Evolutionary conservation across 164 flowering plant genomes (phyloP).

Genomic region (Litsea cubeba): DNA sequence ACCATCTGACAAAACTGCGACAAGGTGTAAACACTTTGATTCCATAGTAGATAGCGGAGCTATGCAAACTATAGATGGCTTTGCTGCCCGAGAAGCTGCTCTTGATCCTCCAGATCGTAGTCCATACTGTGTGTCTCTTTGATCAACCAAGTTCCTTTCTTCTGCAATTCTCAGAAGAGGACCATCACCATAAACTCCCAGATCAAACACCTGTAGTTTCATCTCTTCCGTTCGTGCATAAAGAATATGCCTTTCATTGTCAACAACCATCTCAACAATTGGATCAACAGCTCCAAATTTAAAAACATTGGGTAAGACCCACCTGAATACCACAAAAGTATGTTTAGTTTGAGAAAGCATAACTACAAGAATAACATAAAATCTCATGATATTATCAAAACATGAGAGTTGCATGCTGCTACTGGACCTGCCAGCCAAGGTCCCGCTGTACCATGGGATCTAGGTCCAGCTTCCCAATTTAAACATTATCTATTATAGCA

Average conservation of each 20-base stretch:
- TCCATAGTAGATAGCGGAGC: slow-evolving; percentile 82
- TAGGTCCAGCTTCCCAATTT: too few relatives aligned
- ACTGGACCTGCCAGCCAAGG: not conserved
- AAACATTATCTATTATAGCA: too few relatives aligned
- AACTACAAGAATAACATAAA: slow-evolving; percentile 1
- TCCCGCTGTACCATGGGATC: too few relatives aligned
- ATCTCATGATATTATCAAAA: not conserved
- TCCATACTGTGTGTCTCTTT: slow-evolving; percentile 57
- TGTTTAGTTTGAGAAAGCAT: not conserved
- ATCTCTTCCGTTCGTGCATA: slow-evolving; percentile 93
- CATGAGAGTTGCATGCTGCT: not conserved
- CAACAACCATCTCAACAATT: slow-evolving; percentile 86
- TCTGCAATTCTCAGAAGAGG: slow-evolving; percentile 83
- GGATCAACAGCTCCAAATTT: slow-evolving; percentile 94
- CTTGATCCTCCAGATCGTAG: slow-evolving; percentile 59
- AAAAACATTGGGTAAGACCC: slow-evolving; percentile 93
- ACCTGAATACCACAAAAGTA: slow-evolving; percentile 40
- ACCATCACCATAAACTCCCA: slow-evolving; percentile 74
- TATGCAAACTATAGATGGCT: slow-evolving; percentile 70
- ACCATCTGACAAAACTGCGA: slow-evolving; percentile 93
- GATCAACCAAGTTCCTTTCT: slow-evolving; percentile 76
- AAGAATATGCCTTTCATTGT: slow-evolving; percentile 78
- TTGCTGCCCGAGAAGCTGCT: slow-evolving; percentile 42
- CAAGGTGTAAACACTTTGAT: slow-evolving; percentile 91
- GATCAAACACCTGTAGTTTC: slow-evolving; percentile 81